Conservation (phyloP, 768 basidiomycete species). For the Cystobasidium ongulense region DNA sequence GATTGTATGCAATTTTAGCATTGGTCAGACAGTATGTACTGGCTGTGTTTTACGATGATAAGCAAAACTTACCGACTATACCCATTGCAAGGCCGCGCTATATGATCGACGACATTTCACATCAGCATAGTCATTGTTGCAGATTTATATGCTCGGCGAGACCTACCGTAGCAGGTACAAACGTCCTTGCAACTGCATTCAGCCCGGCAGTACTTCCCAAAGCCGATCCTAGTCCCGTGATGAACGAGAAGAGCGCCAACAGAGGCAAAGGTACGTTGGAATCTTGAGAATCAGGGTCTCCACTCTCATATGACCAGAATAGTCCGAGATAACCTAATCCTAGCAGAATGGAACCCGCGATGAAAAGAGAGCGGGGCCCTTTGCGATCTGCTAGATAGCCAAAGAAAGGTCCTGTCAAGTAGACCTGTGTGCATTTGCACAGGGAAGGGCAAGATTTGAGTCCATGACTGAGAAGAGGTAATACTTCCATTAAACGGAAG, state of each 20-base stretch:
- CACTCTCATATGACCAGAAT: background rate
- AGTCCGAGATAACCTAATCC: constrained; percentile 26
- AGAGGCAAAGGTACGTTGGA: constrained; percentile 34
- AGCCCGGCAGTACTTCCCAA: constrained; percentile 62
- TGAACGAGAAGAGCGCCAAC: constrained; percentile 58
- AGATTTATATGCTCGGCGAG: background rate
- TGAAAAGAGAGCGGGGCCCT: background rate
- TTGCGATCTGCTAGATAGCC: constrained; percentile 3
- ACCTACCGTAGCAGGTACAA: constrained; percentile 62
- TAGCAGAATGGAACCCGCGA: background rate
- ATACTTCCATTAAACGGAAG: too few relatives aligned
- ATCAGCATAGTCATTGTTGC: background rate
- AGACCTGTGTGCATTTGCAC: background rate
- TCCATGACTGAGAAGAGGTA: background rate
- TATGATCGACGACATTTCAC: background rate
- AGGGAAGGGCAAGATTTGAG: background rate
- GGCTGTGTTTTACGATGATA: constrained; percentile 41
- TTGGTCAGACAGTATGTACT: background rate
- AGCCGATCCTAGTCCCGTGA: constrained; percentile 71
- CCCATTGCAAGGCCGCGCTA: background rate
- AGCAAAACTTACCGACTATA: background rate
- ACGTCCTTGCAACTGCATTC: constrained; percentile 75
- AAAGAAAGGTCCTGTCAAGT: constrained; percentile 26
- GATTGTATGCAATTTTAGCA: constrained; percentile 61
- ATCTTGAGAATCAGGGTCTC: constrained; percentile 40